phyloP scores from a whole-genome alignment of 2,329 filamentous ascomycete species.

The Gaeumannomyces sp. region DNA sequence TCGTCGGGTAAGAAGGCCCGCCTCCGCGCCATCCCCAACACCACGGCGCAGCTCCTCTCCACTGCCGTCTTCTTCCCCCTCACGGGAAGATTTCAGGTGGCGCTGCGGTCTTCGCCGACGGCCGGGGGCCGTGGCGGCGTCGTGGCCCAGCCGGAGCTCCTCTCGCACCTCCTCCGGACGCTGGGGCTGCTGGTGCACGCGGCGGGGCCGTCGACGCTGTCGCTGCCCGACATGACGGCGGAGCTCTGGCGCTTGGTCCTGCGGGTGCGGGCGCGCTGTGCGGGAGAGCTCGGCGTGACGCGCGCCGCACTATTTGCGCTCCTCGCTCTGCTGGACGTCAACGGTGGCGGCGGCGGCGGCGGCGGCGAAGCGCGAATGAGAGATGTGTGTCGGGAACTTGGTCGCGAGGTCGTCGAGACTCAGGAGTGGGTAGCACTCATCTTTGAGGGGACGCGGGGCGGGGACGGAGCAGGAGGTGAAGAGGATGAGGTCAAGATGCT shows the following conservation, averaged over 20 bases:
- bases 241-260: constrained; percentile 84
- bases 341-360: constrained; percentile 27
- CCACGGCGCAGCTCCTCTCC: constrained; percentile 68
- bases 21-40: constrained; percentile 61
- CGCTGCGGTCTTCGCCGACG: constrained; percentile 32
- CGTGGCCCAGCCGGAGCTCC: constrained; percentile 66
- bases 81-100: constrained; percentile 70
- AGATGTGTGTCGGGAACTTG: constrained; percentile 66
- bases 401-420: constrained; percentile 75
- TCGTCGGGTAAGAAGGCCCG: constrained; percentile 25
- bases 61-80: constrained; percentile 82
- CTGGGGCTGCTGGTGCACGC: constrained; percentile 77
- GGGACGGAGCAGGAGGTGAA: constrained; percentile 50
- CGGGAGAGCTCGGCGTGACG: constrained; percentile 59
- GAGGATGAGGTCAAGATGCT: constrained; percentile 75
- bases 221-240: constrained; percentile 71
- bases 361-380: constrained; percentile 54
- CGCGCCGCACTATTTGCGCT: constrained; percentile 74
- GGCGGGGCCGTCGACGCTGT: constrained; percentile 70
- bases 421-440: constrained; percentile 77
- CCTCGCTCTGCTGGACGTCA: constrained; percentile 75
- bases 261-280: constrained; percentile 52
- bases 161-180: constrained; percentile 79
- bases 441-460: constrained; percentile 55
- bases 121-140: constrained; percentile 44